Conservation (phyloP, 768 basidiomycete species). For the Kwoniella sp. region DNA sequence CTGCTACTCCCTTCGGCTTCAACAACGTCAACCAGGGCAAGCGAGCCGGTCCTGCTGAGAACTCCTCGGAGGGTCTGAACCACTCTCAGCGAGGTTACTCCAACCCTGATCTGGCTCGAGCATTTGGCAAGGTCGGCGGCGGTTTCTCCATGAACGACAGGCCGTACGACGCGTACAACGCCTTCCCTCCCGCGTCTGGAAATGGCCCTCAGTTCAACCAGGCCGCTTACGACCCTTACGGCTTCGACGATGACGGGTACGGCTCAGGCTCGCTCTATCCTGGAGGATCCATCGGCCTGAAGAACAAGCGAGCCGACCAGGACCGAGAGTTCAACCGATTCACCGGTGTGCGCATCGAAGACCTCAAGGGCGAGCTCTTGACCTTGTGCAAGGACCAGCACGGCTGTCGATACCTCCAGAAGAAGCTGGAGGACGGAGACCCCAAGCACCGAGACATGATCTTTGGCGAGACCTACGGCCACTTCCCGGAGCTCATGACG, state of each 20-base stretch:
- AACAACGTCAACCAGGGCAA: conserved; percentile 22
- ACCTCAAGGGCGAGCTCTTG: conserved; percentile 90
- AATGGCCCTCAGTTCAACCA: conserved; percentile 24
- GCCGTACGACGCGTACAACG: conserved; percentile 17
- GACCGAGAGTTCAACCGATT: conserved; percentile 96
- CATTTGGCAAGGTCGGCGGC: conserved; percentile 45
- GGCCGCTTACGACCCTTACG: conserved; percentile 38
- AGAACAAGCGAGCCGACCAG: conserved; percentile 89
- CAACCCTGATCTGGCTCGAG: conserved; percentile 51
- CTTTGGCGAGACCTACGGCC: conserved; percentile 94
- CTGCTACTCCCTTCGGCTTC: conserved; percentile 48
- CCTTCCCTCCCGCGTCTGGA: conserved; percentile 16
- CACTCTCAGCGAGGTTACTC: conserved; percentile 47
- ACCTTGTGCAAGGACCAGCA: conserved; percentile 97
- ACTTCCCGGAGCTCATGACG: conserved; percentile 98
- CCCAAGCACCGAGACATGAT: conserved; percentile 98
- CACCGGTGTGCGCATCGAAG: conserved; percentile 90
- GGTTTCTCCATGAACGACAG: conserved; percentile 36
- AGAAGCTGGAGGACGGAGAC: conserved; percentile 94
- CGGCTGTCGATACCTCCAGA: conserved; percentile 95
- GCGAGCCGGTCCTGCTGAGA: conserved; percentile 25
- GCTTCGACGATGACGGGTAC: conserved; percentile 49
- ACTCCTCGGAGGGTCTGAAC: conserved; percentile 27
- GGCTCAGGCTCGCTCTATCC: conserved; percentile 50
- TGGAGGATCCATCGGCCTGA: conserved; percentile 60